Base-by-base conservation (phyloP, 2,329 filamentous ascomycete species). In the Dothistroma pini region DNA sequence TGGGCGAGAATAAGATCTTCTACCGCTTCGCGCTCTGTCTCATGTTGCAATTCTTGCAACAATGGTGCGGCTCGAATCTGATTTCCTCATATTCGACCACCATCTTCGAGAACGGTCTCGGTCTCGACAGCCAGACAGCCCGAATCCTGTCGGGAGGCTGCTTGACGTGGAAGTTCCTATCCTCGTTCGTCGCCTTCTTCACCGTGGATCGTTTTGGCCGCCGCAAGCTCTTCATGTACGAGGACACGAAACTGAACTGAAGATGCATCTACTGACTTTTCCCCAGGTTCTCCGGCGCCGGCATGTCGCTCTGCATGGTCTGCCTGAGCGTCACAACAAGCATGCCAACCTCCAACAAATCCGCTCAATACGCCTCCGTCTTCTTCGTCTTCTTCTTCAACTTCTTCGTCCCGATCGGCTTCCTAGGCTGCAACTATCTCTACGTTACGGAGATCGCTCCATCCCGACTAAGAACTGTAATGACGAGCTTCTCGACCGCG, bases 371-470 rank as follows among this genome's bases (percentile, higher is more conserved):
- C 48, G 79, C 78, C 0, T 81, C 81, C 0, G 82, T 81, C 0
- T 78, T 83, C 63, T 85, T 85, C 71, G 78, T 86, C 54, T 86
- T 83, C 71, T 71, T 84, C 52, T 87, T 84, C 75, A 83, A 85
- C 72, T 83, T 81, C 66, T 86, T 86, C 72, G 81, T 85, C 50
- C 83, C 82, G 0, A 81, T 85, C 59, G 84, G 83, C 0, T 85
- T 84, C 74, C 76, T 85, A 0, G 84, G 84, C 1, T 79, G 83
- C 34, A 85, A 84, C 66, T 86, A 85, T 74, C 75, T 86, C 21
- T 86, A 86, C 72, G 83, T 82, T 60, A 81, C 83, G 0, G 84
- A 86, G 67, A 76, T 86, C 19, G 82, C 83, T 0, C 83, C 84
- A 0, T 74, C 81, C 16, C 74, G 79, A 11, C 71, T 84, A 31